These are phyloP conservation scores for Leccinum subatratum DNA, from an alignment of 1,284 basidiomycete genomes.

Conservation along the genomic window DNA sequence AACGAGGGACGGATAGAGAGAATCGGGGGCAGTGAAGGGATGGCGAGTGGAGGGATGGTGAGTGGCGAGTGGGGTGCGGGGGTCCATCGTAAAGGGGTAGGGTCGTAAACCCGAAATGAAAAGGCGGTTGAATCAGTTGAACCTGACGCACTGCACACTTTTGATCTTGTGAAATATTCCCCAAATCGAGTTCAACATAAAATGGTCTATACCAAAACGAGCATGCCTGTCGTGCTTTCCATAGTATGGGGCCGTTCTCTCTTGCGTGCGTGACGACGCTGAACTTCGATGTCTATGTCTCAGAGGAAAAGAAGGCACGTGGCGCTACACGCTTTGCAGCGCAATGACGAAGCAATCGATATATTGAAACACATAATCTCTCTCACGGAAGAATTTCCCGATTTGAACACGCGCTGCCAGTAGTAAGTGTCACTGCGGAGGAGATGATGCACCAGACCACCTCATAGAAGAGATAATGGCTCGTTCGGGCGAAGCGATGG, in stretches of 20 bases:
- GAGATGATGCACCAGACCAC: not conserved
- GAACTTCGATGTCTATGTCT: not conserved
- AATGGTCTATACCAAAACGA: not conserved
- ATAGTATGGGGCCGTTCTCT: not conserved
- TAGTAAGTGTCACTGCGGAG: not conserved
- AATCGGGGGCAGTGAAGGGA: not conserved
- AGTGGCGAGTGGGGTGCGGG: not conserved
- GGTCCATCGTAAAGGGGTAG: not conserved
- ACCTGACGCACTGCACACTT: too few species aligned
- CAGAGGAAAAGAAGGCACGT: not conserved
- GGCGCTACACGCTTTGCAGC: not conserved
- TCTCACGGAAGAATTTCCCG: not conserved
- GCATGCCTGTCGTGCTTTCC: too few species aligned
- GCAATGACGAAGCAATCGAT: not conserved
- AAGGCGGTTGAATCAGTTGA: slow-evolving; percentile 1
- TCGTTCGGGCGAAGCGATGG: not conserved
- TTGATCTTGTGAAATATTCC: too few species aligned
- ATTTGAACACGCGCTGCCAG: not conserved
- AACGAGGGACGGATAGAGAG: not conserved
- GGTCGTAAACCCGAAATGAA: not conserved
- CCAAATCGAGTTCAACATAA: too few species aligned
- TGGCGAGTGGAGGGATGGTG: not conserved
- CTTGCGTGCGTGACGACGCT: not conserved
- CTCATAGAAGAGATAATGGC: not conserved
- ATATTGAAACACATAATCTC: not conserved